Percentiles rank a stretch among this genome's conserved stretches.
phyloP scores from a whole-genome alignment of 139 green algal genomes.

The Bryopsis sp. region DNA sequence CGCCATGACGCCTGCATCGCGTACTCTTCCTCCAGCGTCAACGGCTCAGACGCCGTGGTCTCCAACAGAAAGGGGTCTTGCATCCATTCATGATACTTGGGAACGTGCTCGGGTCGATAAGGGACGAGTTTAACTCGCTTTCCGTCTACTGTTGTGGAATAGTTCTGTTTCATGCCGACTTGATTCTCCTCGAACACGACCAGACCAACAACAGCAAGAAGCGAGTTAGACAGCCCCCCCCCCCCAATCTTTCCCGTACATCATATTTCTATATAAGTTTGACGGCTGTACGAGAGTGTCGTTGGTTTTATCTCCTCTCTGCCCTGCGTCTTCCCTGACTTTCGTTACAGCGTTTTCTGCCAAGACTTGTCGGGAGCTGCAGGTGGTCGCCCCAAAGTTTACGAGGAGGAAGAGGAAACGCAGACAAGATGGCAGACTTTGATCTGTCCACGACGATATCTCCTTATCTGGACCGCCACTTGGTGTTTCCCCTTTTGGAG shows the following conservation, averaged over 20 bases:
- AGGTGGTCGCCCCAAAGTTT: no score
- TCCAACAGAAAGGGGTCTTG: slow-evolving; percentile 49
- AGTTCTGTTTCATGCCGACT: slow-evolving; percentile 58
- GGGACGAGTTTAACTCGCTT: slow-evolving; percentile 51
- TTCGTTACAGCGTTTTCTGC: no score
- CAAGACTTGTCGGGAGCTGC: no score
- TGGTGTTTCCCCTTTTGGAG: slow-evolving; percentile 94
- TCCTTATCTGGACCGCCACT: slow-evolving; percentile 78
- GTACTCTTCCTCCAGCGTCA: slow-evolving; percentile 66
- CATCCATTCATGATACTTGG: slow-evolving; percentile 55
- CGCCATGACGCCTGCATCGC: slow-evolving; percentile 66
- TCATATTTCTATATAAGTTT: no score
- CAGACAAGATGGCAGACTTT: slow-evolving; percentile 32
- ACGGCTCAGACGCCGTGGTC: slow-evolving; percentile 62
- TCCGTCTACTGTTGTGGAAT: slow-evolving; percentile 43
- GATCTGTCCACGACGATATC: slow-evolving; percentile 61
- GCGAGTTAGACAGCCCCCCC: no score
- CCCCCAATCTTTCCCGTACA: no score
- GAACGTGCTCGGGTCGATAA: slow-evolving; percentile 64
- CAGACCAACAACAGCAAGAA: no score
- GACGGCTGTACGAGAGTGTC: no score
- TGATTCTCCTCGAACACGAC: no score
- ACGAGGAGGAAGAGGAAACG: not conserved
- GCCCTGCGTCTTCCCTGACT: no score
- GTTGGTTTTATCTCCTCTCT: no score